Evolutionary conservation across 192 early-diverging fungal species (phyloP).

Genomic region (Piromyces finnis): DNA sequence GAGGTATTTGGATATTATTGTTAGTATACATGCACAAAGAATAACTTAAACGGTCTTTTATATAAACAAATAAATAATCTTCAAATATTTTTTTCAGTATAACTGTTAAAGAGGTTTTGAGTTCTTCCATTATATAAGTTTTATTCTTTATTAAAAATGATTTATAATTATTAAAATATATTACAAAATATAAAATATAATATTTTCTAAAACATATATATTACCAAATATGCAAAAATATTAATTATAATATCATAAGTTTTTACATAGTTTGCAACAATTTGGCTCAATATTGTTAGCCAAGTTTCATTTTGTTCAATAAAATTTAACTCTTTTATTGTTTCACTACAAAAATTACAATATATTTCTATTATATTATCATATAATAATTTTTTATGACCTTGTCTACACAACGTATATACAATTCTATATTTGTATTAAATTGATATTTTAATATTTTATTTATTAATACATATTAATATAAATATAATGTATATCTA

Average conservation of each 20-base stretch:
- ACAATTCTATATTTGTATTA: background rate
- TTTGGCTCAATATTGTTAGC: background rate
- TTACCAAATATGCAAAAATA: background rate
- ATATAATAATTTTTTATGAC: background rate
- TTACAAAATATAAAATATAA: too few species aligned
- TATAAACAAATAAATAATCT: background rate
- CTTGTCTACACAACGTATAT: background rate
- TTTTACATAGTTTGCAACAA: background rate
- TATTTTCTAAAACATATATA: too few species aligned
- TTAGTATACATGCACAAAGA: background rate
- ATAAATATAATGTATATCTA: too few species aligned
- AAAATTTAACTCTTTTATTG: background rate
- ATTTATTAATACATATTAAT: too few species aligned
- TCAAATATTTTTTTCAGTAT: background rate
- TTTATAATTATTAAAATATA: too few species aligned
- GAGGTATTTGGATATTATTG: background rate
- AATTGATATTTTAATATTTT: too few species aligned
- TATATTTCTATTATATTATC: background rate
- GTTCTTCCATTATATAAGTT: background rate
- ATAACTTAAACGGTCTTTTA: background rate
- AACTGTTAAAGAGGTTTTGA: background rate
- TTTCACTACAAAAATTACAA: background rate
- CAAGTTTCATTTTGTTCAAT: background rate
- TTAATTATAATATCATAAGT: background rate
- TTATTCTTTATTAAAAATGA: background rate